Evolutionary conservation across 768 basidiomycete genomes (phyloP), one percentile per base, ranked within the genome.

Genomic region (Pisolithus tinctorius): DNA sequence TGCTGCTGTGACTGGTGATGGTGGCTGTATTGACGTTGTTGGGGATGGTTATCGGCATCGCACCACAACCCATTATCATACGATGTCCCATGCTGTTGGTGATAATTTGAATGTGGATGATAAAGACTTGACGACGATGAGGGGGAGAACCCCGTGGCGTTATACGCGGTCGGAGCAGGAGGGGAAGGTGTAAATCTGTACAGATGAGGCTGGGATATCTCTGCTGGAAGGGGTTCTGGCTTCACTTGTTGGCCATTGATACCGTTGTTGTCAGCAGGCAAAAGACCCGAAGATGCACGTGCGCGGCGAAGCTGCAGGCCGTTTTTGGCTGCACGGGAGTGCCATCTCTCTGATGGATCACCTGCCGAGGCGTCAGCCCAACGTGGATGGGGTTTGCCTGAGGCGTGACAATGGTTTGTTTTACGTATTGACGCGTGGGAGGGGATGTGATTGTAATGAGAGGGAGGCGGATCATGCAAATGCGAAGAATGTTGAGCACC

Each of bases 301-400:
- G 40, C 23, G 4, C 69, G 68, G 62, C 77, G 76, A 31, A 69
- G 61, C 41, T 77, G 62, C 7, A 79, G 65, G 11, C 74, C 65
- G 60, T 83, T 84, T 64, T 88, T 86, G 7, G 83, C 79, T 3
- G 88, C 86, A 39, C 88, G 80, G 13, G 88, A 89, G 65, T 90
- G 88, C 88, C 88, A 90, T 63, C 88, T 86, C 70, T 89, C 88
- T 58, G 81, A 82, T 4, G 86, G 80, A 65, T 89, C 88, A 17
- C 85, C 86, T 58, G 40, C 25, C 69, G 74, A 83, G 61, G 75
- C 77, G 58, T 89, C 86, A 9, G 88, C 86, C 88, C 88, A 91
- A 36, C 87, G 83, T 45, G 88, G 88, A 66, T 91, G 88, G 10
- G 88, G 88, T 66, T 91, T 90, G 56, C 88, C 88, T 89, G 60